These are phyloP conservation scores for Saturnispora ahearnii DNA, from an alignment of 805 yeast genomes.

Conservation along the genomic window DNA sequence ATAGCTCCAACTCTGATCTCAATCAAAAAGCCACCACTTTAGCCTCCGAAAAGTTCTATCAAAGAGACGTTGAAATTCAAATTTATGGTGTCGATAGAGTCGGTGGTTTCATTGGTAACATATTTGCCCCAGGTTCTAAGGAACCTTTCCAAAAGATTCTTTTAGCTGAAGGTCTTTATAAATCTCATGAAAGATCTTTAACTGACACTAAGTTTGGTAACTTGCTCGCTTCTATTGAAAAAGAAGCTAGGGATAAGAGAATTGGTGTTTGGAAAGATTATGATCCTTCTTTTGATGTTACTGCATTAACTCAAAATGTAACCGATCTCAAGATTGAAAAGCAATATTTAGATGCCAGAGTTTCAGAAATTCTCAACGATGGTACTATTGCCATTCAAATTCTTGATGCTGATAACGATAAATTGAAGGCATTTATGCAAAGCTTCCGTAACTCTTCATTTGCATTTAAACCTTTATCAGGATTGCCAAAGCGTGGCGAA, in stretches of 20 bases:
- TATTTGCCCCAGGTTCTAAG: slow-evolving; percentile 43
- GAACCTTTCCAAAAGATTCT: slow-evolving; percentile 51
- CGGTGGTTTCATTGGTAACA: slow-evolving; percentile 73
- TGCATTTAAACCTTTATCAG: slow-evolving; percentile 30
- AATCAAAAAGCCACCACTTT: slow-evolving; percentile 45
- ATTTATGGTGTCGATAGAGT: slow-evolving; percentile 63
- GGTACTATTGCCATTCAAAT: slow-evolving; percentile 42
- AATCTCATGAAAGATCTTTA: slow-evolving; percentile 58
- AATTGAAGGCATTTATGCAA: slow-evolving; percentile 37
- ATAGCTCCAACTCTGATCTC: slow-evolving; percentile 27
- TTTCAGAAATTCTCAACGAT: slow-evolving; percentile 37
- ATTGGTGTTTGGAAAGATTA: slow-evolving; percentile 64
- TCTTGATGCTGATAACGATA: slow-evolving; percentile 30
- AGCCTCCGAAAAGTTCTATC: slow-evolving; percentile 48
- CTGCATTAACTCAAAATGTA: slow-evolving; percentile 13
- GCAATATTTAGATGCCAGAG: slow-evolving; percentile 42
- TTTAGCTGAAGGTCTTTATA: slow-evolving; percentile 53
- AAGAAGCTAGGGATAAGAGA: slow-evolving; percentile 42
- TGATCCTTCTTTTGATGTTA: slow-evolving; percentile 34
- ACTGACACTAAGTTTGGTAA: slow-evolving; percentile 44
- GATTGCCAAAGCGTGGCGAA: slow-evolving; percentile 44
- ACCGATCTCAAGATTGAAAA: slow-evolving; percentile 23
- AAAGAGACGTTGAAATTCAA: slow-evolving; percentile 65
- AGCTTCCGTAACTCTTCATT: slow-evolving; percentile 33
- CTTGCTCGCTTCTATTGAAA: slow-evolving; percentile 54